Evolutionary conservation across 2,329 filamentous ascomycete species (phyloP).

Genomic region (Scedosporium minutisporum): DNA sequence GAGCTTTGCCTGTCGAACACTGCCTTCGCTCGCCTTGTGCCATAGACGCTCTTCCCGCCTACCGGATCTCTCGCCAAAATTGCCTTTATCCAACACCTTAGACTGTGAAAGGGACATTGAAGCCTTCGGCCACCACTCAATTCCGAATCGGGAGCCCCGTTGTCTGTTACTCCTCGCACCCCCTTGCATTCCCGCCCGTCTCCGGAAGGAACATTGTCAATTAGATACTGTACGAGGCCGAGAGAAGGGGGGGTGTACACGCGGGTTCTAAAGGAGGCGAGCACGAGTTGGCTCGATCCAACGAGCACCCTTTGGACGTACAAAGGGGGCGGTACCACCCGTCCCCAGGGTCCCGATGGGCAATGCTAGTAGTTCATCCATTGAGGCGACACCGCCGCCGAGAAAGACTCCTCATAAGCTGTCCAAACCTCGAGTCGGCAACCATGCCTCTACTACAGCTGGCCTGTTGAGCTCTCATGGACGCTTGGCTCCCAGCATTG

Average conservation of each 20-base stretch:
- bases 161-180: neutral
- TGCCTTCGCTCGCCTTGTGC: constrained; percentile 2
- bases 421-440: constrained; percentile 38
- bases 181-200: constrained; percentile 2
- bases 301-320: constrained; percentile 1
- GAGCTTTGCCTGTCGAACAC: neutral
- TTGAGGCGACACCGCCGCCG: constrained; percentile 21
- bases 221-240: neutral
- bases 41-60: constrained; percentile 1
- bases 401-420: constrained; percentile 35
- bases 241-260: neutral
- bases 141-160: constrained; percentile 3
- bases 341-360: constrained; percentile 31
- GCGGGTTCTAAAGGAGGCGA: neutral
- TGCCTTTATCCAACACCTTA: constrained; percentile 1
- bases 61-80: constrained; percentile 2
- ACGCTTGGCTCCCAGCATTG: constrained; percentile 18
- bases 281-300: neutral
- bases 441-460: constrained; percentile 26
- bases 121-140: constrained; percentile 2
- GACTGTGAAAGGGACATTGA: neutral
- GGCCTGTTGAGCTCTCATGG: constrained; percentile 28
- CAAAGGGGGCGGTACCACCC: constrained; percentile 5
- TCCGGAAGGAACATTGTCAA: neutral
- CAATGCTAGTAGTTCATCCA: constrained; percentile 37